Percentiles rank a stretch among this genome's conserved stretches.
These are phyloP conservation scores for Lasiosphaeria ovina DNA, from an alignment of 495 filamentous ascomycete genomes.

Conservation along the genomic window DNA sequence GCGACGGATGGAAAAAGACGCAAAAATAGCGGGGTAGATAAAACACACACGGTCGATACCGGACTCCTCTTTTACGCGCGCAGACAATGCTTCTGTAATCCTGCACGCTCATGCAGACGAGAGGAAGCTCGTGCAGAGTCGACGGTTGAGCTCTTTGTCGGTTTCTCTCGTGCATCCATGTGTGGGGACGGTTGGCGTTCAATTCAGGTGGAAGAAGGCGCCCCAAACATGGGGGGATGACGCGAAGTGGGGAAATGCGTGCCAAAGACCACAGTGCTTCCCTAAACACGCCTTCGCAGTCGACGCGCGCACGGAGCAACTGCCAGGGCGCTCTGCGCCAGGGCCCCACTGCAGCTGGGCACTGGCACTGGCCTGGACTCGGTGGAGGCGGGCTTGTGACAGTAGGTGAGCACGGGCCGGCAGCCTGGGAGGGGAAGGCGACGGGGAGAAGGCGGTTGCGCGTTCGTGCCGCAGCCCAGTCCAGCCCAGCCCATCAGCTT, in stretches of 20 bases:
- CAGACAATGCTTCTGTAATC: no score
- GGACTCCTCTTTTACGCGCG: no score
- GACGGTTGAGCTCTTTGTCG: no score
- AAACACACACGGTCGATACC: no score
- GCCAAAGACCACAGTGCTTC: background rate
- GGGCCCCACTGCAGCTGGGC: no score
- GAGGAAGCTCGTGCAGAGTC: no score
- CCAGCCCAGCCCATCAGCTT: background rate
- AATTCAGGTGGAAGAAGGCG: background rate
- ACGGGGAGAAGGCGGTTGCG: background rate
- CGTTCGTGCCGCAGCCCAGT: background rate
- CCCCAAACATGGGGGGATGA: background rate
- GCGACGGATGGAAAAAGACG: no score
- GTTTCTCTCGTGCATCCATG: background rate
- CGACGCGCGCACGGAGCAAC: constrained; percentile 7
- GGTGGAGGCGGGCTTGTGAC: no score
- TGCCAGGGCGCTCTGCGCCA: background rate
- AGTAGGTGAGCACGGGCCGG: background rate
- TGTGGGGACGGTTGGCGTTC: background rate
- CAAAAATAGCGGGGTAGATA: background rate
- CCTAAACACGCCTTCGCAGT: constrained; percentile 2
- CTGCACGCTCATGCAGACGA: no score
- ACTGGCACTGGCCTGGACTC: no score
- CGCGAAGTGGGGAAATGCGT: constrained; percentile 10
- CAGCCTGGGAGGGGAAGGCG: background rate